Conservation (phyloP, 2,329 filamentous ascomycete genomes). For the Clonostachys solani region DNA sequence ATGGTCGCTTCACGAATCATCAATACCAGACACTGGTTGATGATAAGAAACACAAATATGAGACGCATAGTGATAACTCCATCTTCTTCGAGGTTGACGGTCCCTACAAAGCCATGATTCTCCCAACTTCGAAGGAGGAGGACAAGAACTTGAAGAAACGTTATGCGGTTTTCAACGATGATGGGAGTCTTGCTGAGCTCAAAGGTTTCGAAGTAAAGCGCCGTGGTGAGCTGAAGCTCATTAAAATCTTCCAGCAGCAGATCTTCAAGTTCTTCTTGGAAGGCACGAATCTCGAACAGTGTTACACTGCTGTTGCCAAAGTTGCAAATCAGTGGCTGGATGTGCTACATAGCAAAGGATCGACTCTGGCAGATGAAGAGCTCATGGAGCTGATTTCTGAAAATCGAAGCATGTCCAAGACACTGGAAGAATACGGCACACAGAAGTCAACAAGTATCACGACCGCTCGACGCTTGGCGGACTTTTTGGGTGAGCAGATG, state of each 20-base stretch:
- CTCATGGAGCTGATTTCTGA: conserved; percentile 99
- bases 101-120: conserved; percentile 94
- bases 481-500: conserved; percentile 98
- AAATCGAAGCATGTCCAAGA: conserved; percentile 97
- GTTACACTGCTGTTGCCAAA: conserved; percentile 86
- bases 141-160: conserved; percentile 99
- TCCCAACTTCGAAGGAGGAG: conserved; percentile 97
- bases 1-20: conserved; percentile 91
- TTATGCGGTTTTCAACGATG: conserved; percentile 98
- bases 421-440: conserved; percentile 87
- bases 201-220: conserved; percentile 98
- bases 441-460: conserved; percentile 99
- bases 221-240: conserved; percentile 95
- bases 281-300: conserved; percentile 80
- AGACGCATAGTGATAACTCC: conserved; percentile 96
- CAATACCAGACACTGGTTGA: conserved; percentile 93
- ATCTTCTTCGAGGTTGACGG: conserved; percentile 99
- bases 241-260: conserved; percentile 99
- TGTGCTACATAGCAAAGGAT: conserved; percentile 82
- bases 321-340: conserved; percentile 97
- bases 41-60: conserved; percentile 76
- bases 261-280: conserved; percentile 99
- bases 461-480: conserved; percentile 87
- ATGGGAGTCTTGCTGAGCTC: conserved; percentile 89
- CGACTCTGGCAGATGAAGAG: conserved; percentile 90